A percentile compares a stretch with the other conserved stretches of the same genome.
phyloP scores from a whole-genome alignment of 768 basidiomycete species.

The Calocybe gangraenosa region DNA sequence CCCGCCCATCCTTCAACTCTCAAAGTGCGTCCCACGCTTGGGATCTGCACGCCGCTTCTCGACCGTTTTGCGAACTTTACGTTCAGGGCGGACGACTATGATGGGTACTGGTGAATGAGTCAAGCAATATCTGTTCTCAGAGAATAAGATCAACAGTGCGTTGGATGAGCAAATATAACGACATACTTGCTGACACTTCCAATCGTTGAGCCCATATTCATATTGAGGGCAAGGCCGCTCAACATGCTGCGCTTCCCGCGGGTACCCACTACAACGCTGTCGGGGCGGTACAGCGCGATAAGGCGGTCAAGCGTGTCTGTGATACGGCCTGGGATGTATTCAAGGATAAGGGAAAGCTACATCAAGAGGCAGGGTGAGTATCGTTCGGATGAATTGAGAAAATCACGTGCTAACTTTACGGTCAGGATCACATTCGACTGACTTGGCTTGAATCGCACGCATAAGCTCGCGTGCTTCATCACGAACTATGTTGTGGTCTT shows the following conservation, averaged over 20 bases:
- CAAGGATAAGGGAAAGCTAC: slow-evolving; percentile 85
- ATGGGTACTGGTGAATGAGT: slow-evolving; percentile 94
- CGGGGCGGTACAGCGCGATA: slow-evolving; percentile 88
- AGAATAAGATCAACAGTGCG: background rate
- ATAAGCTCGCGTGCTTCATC: slow-evolving; percentile 87
- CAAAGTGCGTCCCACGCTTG: slow-evolving; percentile 81
- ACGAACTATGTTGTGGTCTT: slow-evolving; percentile 69
- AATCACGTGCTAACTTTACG: slow-evolving; percentile 56
- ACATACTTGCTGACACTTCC: slow-evolving; percentile 49
- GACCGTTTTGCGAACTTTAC: slow-evolving; percentile 78
- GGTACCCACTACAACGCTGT: slow-evolving; percentile 91
- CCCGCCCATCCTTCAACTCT: slow-evolving; percentile 17
- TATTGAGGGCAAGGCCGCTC: slow-evolving; percentile 28
- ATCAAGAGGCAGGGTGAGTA: background rate
- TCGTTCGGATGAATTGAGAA: background rate
- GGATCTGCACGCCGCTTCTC: slow-evolving; percentile 88
- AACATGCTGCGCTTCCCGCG: slow-evolving; percentile 56
- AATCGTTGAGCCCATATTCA: slow-evolving; percentile 33
- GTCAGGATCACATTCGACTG: slow-evolving; percentile 69
- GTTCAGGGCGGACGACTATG: slow-evolving; percentile 89
- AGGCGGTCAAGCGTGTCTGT: slow-evolving; percentile 89
- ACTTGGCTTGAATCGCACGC: slow-evolving; percentile 74
- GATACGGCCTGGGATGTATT: slow-evolving; percentile 89
- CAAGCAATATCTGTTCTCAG: slow-evolving; percentile 61
- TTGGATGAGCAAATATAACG: background rate